phyloP scores from a whole-genome alignment of 108 stramenopile genomes.

The Pseudonitzschia multistriata region DNA sequence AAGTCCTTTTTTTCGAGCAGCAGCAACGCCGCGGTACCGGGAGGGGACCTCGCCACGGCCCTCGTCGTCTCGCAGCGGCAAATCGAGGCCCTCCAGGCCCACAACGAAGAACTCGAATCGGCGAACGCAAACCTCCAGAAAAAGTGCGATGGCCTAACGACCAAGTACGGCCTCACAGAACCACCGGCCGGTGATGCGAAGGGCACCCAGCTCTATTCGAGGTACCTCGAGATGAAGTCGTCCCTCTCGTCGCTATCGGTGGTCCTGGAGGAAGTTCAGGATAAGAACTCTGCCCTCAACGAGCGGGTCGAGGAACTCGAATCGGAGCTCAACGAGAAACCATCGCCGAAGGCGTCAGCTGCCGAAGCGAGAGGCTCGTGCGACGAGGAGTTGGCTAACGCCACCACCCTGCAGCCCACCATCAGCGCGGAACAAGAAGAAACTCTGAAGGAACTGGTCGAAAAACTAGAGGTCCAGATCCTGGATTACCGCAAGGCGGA shows the following conservation, averaged over 20 bases:
- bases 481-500: constrained; percentile 3
- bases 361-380: background rate
- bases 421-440: constrained; percentile 7
- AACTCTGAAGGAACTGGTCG: background rate
- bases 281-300: background rate
- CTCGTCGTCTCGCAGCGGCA: constrained; percentile 1
- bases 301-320: background rate
- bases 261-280: constrained; percentile 7
- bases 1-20: constrained; percentile 1
- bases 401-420: background rate
- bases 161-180: background rate
- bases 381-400: background rate
- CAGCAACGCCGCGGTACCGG: background rate
- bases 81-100: constrained; percentile 9
- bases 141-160: background rate
- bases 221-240: constrained; percentile 17
- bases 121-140: constrained; percentile 2
- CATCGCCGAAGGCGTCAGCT: too few relatives aligned
- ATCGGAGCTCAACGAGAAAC: background rate
- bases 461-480: constrained; percentile 5
- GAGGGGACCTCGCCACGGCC: constrained; percentile 1
- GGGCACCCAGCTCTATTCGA: constrained; percentile 7
- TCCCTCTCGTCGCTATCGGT: background rate
- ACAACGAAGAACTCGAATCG: constrained; percentile 7
- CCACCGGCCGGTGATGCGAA: background rate